phyloP scores from a whole-genome alignment of 2,329 filamentous ascomycete genomes.

The Sporothrix pallida region DNA sequence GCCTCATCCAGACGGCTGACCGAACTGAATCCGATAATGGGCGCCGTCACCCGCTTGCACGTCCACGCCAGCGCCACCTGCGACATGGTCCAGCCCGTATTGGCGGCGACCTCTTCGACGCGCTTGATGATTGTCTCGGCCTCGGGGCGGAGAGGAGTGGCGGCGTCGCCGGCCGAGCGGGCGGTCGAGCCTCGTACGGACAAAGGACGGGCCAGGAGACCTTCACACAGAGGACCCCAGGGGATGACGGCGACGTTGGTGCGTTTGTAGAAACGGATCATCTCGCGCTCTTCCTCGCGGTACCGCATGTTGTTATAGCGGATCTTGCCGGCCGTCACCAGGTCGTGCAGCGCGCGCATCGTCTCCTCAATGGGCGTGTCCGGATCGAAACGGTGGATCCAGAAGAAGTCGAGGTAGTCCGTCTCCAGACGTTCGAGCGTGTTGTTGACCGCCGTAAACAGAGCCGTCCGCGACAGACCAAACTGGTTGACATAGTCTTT shows the following conservation, averaged over 20 bases:
- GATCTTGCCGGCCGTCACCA: conserved; percentile 63
- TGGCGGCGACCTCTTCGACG: conserved; percentile 35
- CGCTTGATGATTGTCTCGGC: conserved; percentile 37
- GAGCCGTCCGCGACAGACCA: conserved; percentile 47
- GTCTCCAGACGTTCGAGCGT: conserved; percentile 47
- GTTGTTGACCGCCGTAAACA: conserved; percentile 50
- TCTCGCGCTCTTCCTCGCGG: conserved; percentile 64
- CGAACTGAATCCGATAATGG: conserved; percentile 66
- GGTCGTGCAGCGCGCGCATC: conserved; percentile 66
- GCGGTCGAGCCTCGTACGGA: conserved; percentile 39
- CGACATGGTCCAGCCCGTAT: conserved; percentile 34
- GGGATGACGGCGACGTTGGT: conserved; percentile 49
- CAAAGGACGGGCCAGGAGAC: conserved; percentile 47
- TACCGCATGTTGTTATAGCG: conserved; percentile 65
- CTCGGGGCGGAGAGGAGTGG: neutral
- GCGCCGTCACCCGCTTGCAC: conserved; percentile 58
- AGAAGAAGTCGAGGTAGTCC: conserved; percentile 57
- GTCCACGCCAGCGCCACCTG: conserved; percentile 70
- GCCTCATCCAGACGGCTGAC: conserved; percentile 65
- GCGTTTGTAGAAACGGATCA: conserved; percentile 51
- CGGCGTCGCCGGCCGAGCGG: conserved; percentile 34
- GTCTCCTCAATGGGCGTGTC: conserved; percentile 63
- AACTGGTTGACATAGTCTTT: conserved; percentile 51
- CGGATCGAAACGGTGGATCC: conserved; percentile 66
- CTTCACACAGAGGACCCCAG: conserved; percentile 49